Conservation (phyloP, 495 filamentous ascomycete species). For the Collariella sp. region DNA sequence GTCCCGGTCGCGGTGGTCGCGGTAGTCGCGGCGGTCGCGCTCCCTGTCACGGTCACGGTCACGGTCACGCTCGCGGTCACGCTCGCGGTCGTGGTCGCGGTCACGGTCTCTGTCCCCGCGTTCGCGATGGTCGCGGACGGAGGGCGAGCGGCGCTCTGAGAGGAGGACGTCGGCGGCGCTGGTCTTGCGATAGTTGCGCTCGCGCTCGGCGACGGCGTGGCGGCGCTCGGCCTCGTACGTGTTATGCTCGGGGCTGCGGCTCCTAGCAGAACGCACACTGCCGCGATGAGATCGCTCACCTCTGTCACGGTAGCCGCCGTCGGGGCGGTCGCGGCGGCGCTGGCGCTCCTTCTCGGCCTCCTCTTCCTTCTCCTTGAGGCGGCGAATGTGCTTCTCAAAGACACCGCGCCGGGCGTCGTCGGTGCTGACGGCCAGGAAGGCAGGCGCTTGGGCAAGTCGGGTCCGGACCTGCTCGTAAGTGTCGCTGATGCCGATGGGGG, state of each 20-base stretch:
- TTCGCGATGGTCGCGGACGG: constrained; percentile 37
- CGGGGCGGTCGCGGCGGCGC: constrained; percentile 54
- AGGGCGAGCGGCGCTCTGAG: constrained; percentile 39
- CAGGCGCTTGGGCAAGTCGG: constrained; percentile 67
- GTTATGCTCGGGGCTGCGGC: constrained; percentile 70
- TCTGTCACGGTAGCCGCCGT: constrained; percentile 46
- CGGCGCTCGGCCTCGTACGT: constrained; percentile 82
- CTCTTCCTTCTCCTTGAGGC: constrained; percentile 84
- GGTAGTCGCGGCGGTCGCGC: constrained; percentile 25
- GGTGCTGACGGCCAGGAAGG: constrained; percentile 69
- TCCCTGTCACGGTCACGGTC: constrained; percentile 41
- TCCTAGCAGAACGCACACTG: constrained; percentile 36
- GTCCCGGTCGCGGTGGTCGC: constrained; percentile 31
- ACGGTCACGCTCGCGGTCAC: constrained; percentile 37
- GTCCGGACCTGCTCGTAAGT: constrained; percentile 79
- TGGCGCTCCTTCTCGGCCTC: constrained; percentile 67
- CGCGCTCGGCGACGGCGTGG: constrained; percentile 77
- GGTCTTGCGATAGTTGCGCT: constrained; percentile 75
- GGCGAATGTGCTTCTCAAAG: constrained; percentile 88
- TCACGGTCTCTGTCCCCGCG: constrained; percentile 50
- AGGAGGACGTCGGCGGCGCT: constrained; percentile 56
- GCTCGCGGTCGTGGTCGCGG: constrained; percentile 38
- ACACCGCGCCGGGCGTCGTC: constrained; percentile 75
- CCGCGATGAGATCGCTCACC: constrained; percentile 56
- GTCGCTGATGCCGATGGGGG: constrained; percentile 66